Evolutionary conservation across 1,284 basidiomycete species (phyloP).

Genomic region (Ganoderma lucidum): DNA sequence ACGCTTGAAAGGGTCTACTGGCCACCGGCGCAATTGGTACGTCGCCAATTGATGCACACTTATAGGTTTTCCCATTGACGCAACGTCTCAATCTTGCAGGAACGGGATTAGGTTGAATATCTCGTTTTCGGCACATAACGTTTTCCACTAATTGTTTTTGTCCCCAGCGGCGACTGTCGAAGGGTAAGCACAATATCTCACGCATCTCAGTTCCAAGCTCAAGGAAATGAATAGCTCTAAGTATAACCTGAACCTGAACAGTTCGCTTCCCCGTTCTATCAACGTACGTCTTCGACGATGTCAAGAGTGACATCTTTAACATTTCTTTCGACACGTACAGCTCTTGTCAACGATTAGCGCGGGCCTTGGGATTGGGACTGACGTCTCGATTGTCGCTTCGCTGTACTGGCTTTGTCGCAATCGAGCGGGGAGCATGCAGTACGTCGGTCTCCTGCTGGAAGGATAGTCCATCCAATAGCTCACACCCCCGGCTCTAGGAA

Average conservation of each 20-base stretch:
- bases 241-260: slow-evolving; percentile 12
- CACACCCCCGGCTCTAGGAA: slow-evolving; percentile 2
- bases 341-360: slow-evolving; percentile 22
- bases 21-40: slow-evolving; percentile 23
- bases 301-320: too few relatives aligned
- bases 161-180: slow-evolving; percentile 19
- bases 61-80: neutral
- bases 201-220: neutral
- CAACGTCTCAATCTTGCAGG: neutral
- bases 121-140: neutral
- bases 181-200: slow-evolving; percentile 12
- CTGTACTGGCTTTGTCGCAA: slow-evolving; percentile 29
- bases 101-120: slow-evolving; percentile 16
- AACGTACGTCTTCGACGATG: slow-evolving; percentile 9
- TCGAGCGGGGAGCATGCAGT: slow-evolving; percentile 18
- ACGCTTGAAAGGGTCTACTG: slow-evolving; percentile 13
- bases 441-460: neutral
- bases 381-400: slow-evolving; percentile 19
- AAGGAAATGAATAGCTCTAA: slow-evolving; percentile 11
- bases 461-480: neutral
- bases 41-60: neutral
- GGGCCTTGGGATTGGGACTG: slow-evolving; percentile 22
- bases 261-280: slow-evolving; percentile 15
- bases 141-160: neutral
- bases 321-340: slow-evolving; percentile 4